These are phyloP conservation scores for Neofusicoccum sp. DNA, from an alignment of 2,329 filamentous ascomycete genomes.

Conservation along the genomic window DNA sequence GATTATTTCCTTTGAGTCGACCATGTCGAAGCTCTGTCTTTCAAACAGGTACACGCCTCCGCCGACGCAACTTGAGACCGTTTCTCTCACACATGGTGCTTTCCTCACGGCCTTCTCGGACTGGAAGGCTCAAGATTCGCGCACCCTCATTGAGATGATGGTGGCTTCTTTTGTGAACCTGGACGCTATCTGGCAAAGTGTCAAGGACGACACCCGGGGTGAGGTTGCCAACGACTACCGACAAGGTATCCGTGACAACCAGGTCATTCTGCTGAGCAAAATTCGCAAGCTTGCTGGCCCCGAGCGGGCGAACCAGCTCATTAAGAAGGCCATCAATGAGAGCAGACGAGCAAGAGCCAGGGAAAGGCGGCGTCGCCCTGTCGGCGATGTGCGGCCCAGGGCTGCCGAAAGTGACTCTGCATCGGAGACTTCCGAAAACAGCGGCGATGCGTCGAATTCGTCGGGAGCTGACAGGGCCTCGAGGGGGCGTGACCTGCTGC, in stretches of 20 bases:
- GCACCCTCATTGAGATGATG: conserved; percentile 79
- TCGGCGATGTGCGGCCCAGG: conserved; percentile 71
- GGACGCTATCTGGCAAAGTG: conserved; percentile 80
- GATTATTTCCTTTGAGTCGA: conserved; percentile 76
- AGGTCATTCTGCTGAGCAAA: conserved; percentile 74
- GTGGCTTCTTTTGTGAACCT: conserved; percentile 83
- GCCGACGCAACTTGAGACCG: conserved; percentile 61
- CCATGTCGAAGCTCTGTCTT: conserved; percentile 65
- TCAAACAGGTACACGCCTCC: conserved; percentile 70
- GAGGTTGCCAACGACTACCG: conserved; percentile 76
- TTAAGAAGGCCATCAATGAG: conserved; percentile 73
- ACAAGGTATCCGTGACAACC: conserved; percentile 78
- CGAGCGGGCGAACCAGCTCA: conserved; percentile 70
- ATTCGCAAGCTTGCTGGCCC: conserved; percentile 78
- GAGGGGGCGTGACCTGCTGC: conserved; percentile 52
- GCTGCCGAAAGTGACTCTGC: conserved; percentile 57
- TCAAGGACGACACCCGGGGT: conserved; percentile 75
- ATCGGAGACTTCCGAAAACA: conserved; percentile 34
- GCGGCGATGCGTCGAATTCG: conserved; percentile 29
- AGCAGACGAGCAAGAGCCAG: conserved; percentile 64
- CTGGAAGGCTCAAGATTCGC: conserved; percentile 81
- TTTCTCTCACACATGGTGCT: conserved; percentile 71
- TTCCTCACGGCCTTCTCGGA: conserved; percentile 80
- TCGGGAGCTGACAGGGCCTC: conserved; percentile 13
- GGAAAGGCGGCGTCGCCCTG: conserved; percentile 60